A percentile compares a stretch with the other conserved stretches of the same genome.
phyloP scores from a whole-genome alignment of 129 eudicot genomes.

The Artemisia annua region DNA sequence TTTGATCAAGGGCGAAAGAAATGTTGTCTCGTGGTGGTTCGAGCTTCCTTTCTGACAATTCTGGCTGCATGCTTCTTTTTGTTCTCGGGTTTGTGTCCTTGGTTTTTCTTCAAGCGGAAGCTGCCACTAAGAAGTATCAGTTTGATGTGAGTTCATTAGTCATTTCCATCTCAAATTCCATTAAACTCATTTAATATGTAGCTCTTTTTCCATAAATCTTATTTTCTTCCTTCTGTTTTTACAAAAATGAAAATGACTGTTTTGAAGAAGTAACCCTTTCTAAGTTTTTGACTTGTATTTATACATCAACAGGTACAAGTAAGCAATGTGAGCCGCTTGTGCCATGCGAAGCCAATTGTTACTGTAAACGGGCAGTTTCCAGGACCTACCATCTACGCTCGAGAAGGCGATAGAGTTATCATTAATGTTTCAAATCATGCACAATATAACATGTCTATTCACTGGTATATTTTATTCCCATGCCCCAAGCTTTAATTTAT shows the following conservation, averaged over 20 bases:
- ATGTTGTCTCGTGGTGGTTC: constrained; percentile 30
- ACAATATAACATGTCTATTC: constrained; percentile 18
- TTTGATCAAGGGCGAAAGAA: constrained; percentile 10
- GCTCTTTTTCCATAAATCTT: too few species aligned
- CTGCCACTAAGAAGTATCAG: constrained; percentile 51
- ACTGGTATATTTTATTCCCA: constrained; percentile 32
- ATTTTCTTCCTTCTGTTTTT: too few species aligned
- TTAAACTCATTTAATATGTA: neutral
- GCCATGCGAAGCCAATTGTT: constrained; percentile 54
- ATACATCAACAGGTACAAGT: constrained; percentile 42
- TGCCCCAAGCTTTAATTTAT: too few species aligned
- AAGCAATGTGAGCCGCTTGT: constrained; percentile 53
- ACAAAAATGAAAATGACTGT: too few species aligned
- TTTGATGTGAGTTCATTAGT: constrained; percentile 39
- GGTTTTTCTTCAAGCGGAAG: constrained; percentile 26
- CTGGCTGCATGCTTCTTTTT: constrained; percentile 7
- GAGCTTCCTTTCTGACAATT: neutral
- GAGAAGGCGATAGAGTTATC: constrained; percentile 53
- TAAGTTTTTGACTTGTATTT: neutral
- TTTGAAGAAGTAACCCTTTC: too few species aligned
- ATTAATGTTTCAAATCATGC: constrained; percentile 42
- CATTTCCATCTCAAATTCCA: neutral
- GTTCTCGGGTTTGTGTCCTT: constrained; percentile 17
- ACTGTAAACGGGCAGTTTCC: constrained; percentile 50
- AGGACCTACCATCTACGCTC: constrained; percentile 54